Evolutionary conservation across 352 stramenopile species (phyloP), one percentile per base, ranked within the genome.

Genomic region (Globisporangium cederbergense): DNA sequence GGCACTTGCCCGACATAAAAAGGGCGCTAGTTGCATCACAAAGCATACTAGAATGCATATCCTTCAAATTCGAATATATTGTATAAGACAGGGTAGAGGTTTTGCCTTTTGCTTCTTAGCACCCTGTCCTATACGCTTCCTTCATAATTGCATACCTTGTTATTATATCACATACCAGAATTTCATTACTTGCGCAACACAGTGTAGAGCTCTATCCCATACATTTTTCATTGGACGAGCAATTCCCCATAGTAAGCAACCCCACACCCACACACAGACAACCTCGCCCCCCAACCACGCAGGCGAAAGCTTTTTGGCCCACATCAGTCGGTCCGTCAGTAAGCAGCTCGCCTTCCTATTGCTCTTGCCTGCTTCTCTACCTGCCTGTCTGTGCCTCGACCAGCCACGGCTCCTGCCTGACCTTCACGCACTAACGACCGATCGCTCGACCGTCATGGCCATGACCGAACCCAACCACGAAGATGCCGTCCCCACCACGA

Each of bases 401-500:
- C 16, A 47, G 42, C 16, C 40, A 46, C 9, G 38, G 51, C 9
- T 18, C 22, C 22, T 25, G 22, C 14, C 7, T 16, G 20, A 43
- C 9, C 38, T 32, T 36, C 34, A 38, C 34, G 45, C 54, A 47
- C 32, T 10, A 11, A 25, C 20, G 11, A 63, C 34, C 52, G n/a
- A 63, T 25, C 22, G 22, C 22, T 25, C 22, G 22, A 25, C 25
- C 46, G 46, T 36, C 36, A 66, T 66, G 60, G 52, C 51, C 20
- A 60, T 66, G 60, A 30, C 52, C 25, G 60, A 66, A 22, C 50
- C 45, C 25, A 51, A 47, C 45, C 40, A 52, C 60, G 60, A 66
- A 5, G 49, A 59, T 30, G 43, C 32, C 13, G 45, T 46, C 4
- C 45, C 57, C 16, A 50, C 28, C 25, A 62, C 57, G 42, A 40